These are phyloP conservation scores for Rhypophila decipiens DNA, from an alignment of 495 filamentous ascomycete species.

Conservation along the genomic window DNA sequence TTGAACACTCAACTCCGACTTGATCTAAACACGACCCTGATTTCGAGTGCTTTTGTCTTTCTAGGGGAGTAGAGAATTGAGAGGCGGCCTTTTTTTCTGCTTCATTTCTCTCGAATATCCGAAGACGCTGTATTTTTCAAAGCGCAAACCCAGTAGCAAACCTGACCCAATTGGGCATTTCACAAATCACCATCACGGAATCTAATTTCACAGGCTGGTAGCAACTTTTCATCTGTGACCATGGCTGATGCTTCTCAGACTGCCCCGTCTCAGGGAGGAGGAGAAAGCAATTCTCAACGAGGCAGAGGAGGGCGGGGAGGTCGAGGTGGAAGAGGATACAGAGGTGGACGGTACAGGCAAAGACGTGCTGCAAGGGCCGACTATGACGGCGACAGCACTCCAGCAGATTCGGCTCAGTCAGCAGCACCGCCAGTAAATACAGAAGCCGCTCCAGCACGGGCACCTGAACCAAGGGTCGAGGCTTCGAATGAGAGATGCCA, in stretches of 20 bases:
- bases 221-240: neutral
- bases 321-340: neutral
- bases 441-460: neutral
- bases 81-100: neutral
- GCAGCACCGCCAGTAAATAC: neutral
- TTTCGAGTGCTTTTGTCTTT: too few species aligned
- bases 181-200: neutral
- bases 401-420: too few species aligned
- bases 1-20: too few species aligned
- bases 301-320: neutral
- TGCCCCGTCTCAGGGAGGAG: neutral
- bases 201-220: neutral
- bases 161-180: too few species aligned
- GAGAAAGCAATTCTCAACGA: neutral
- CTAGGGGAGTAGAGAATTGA: too few species aligned
- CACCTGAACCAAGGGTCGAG: neutral
- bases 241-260: neutral
- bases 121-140: constrained; percentile 53
- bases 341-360: too few species aligned
- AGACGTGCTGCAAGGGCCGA: too few species aligned
- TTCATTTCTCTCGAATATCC: constrained; percentile 3
- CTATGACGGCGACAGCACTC: too few species aligned
- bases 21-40: too few species aligned
- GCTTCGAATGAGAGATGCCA: neutral
- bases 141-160: constrained; percentile 29